Evolutionary conservation across 192 early-diverging fungal genomes (phyloP), one percentile per base, ranked within the genome.

Genomic region (Backusella australiensis): DNA sequence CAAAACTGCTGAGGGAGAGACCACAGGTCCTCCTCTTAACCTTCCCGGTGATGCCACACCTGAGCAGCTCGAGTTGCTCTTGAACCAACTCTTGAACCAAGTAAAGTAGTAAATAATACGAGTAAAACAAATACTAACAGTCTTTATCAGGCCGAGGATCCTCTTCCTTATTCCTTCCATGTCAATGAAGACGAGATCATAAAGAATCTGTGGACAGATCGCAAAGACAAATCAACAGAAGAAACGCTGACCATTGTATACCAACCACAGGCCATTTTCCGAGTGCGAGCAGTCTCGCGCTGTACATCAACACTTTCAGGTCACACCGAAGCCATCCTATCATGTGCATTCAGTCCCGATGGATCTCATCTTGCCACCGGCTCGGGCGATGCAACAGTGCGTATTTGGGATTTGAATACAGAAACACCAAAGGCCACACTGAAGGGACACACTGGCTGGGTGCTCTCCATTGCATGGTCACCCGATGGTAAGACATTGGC

Each of bases 341-440:
- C 89, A 4, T 94, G 94, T 42, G 88, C 88, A 23, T 99, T 99
- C 78, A 93, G 91, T 75, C 98, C 98, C 19, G 94, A 97, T 71
- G 96, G 96, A 35, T 83, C 85, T 0, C 91, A 93, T 84, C 84
- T 99, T 75, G 98, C 98, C n/a, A 95, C 95, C 32, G 98, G 96
- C 67, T 97, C 96, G 32, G 93, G 97, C 29, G 98, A 99, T 82
- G 93, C 91, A 0, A 98, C 95, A 3, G 94, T 99, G 34, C 88
- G 97, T 34, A 90, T 99, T 53, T 99, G 98, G 98, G 98, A 99
- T 88, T 78, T 99, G 80, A 90, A 93, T 70, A 99, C 97, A 0
- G 95, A 96, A 77, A 99, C 98, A n/a, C 97, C 97, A 41, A 86
- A 93, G 53, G 85, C 87, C 63, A 97, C 95, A 19, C 86, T 94